Evolutionary conservation across 2,329 filamentous ascomycete genomes (phyloP), one percentile per base, ranked within the genome.

Genomic region (Fusarium coicis): DNA sequence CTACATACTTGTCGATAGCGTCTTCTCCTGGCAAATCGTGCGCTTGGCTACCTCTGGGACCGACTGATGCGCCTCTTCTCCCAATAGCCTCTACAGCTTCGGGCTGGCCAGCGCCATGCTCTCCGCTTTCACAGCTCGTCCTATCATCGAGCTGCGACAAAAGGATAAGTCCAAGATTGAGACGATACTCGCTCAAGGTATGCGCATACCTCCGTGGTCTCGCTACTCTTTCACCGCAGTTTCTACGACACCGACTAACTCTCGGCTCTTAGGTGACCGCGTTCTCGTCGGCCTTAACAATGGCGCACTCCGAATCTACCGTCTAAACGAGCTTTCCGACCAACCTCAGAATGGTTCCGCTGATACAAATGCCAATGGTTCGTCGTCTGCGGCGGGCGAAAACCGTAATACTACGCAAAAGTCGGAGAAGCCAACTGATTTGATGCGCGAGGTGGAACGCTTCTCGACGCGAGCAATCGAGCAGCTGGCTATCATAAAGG

Each of bases 81-180:
- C 70, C 66, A 63, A 75, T 81, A 80, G 72, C 74, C 66, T 69
- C 67, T 73, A 73, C 76, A 79, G 78, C 78, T 77, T 76, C 74
- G 84, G 82, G 85, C 84, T 85, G 83, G 82, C 79, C 82, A 74
- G 72, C 82, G 87, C 86, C 83, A 98, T 98, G 96, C 92, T 99
- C 84, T 97, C 96, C 84, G 96, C 96, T 81, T 99, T 99, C 85
- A 97, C 93, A 77, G 95, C 96, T 86, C 93, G 94, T 80, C 93
- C 95, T 74, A 96, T 99, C 82, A 93, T 98, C 87, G 96, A 99
- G 93, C 93, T 99, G 79, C 95, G 93, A 85, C 91, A 92, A 83
- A 92, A 94, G 83, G 96, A 98, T 90, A 98, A 97, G 87, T 97
- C 94, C 75, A 96, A 93, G 87, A 97, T 99, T 84, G 96, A 99